Conservation (phyloP, 192 early-diverging fungal genomes). For the Linnemannia hyalina region DNA sequence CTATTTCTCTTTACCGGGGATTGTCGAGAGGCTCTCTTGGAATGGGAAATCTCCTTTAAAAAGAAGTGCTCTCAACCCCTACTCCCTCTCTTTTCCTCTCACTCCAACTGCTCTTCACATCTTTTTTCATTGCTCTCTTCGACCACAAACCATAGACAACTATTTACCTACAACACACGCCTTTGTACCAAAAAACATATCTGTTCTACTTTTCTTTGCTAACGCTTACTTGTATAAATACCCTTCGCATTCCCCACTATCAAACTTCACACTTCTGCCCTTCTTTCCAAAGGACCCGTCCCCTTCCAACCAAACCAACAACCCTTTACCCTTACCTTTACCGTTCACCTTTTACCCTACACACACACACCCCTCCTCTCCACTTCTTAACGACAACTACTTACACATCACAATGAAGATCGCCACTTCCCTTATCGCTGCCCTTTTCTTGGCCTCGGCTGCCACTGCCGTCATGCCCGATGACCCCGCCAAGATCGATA, state of each 20-base stretch:
- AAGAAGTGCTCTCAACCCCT: conserved; percentile 15
- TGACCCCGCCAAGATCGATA: conserved; percentile 44
- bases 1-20: background rate
- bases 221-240: conserved; percentile 24
- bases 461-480: conserved; percentile 33
- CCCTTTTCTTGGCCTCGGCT: conserved; percentile 38
- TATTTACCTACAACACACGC: background rate
- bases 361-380: background rate
- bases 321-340: background rate
- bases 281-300: conserved; percentile 34
- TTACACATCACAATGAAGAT: conserved; percentile 46
- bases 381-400: background rate
- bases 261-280: conserved; percentile 15
- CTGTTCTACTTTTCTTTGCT: background rate
- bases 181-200: background rate
- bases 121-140: conserved; percentile 11
- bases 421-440: conserved; percentile 38
- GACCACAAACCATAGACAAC: background rate
- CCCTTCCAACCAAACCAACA: conserved; percentile 25
- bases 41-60: conserved; percentile 8
- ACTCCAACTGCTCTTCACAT: background rate
- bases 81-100: background rate
- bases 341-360: background rate
- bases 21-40: background rate
- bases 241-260: background rate